A percentile compares a stretch with the other conserved stretches of the same genome.
Evolutionary conservation across 2,329 filamentous ascomycete genomes (phyloP).

Genomic region (Sclerotinia nivalis): DNA sequence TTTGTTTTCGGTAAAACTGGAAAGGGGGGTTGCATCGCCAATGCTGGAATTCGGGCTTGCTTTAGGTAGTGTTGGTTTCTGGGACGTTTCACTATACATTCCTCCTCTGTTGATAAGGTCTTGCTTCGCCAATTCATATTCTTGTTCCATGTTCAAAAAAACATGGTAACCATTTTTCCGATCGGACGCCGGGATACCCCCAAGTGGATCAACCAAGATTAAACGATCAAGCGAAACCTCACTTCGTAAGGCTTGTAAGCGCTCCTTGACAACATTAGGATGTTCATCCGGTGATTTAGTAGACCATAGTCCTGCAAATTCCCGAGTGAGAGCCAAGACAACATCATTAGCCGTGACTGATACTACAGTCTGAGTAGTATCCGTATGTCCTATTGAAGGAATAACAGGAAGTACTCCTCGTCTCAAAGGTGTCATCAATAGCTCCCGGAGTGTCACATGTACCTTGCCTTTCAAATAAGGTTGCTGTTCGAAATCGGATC

Average conservation of each 20-base stretch:
- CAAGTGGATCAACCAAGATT: conserved; percentile 83
- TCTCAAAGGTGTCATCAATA: conserved; percentile 65
- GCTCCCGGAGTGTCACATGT: conserved; percentile 49
- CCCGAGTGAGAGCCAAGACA: conserved; percentile 73
- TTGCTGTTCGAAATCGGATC: conserved; percentile 8
- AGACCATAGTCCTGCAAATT: conserved; percentile 67
- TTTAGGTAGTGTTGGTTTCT: conserved; percentile 9
- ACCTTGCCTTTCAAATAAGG: conserved; percentile 31
- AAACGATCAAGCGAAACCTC: conserved; percentile 74
- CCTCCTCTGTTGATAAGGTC: conserved; percentile 50
- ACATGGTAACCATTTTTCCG: conserved; percentile 67
- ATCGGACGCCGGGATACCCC: conserved; percentile 73
- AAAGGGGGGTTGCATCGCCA: conserved; percentile 47
- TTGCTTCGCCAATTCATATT: conserved; percentile 68
- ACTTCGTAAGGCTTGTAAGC: conserved; percentile 47
- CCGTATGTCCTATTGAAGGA: conserved; percentile 61
- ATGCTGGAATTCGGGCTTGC: conserved; percentile 28
- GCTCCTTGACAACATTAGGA: conserved; percentile 44
- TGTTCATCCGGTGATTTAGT: conserved; percentile 44
- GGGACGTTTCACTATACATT: not conserved
- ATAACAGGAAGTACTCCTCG: conserved; percentile 72
- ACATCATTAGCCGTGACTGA: conserved; percentile 61
- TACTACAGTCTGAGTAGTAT: conserved; percentile 49
- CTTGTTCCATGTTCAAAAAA: conserved; percentile 92
- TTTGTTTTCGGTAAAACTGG: conserved; percentile 45